Conservation (phyloP, 2,329 filamentous ascomycete species). For the Sarocladiaceae sp. region DNA sequence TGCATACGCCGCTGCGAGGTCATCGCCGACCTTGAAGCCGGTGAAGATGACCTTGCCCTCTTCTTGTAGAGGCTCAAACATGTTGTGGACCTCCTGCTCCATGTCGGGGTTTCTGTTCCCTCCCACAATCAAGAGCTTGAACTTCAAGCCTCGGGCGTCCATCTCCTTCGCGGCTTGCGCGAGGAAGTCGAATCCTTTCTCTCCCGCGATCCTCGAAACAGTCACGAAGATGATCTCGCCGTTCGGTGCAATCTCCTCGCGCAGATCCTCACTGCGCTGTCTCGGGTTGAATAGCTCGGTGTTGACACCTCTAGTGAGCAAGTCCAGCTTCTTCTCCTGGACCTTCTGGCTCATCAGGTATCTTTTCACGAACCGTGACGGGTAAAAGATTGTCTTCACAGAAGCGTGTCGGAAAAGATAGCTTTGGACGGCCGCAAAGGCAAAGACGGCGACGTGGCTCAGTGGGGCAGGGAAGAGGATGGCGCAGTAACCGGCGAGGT, state of each 20-base stretch:
- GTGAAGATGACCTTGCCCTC: constrained; percentile 57
- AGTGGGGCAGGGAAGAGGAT: constrained; percentile 62
- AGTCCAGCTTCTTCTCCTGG: constrained; percentile 48
- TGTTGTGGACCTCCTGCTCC: constrained; percentile 52
- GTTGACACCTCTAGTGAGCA: constrained; percentile 60
- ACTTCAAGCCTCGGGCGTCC: constrained; percentile 48
- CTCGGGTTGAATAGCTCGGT: constrained; percentile 53
- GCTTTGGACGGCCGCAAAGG: constrained; percentile 58
- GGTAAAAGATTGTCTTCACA: constrained; percentile 63
- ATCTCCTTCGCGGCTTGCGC: constrained; percentile 48
- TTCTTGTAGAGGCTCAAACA: constrained; percentile 45
- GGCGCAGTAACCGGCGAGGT: constrained; percentile 61
- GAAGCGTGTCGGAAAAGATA: constrained; percentile 57
- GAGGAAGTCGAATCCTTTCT: constrained; percentile 66
- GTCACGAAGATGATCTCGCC: constrained; percentile 60
- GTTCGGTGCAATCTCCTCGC: constrained; percentile 49
- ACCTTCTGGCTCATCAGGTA: constrained; percentile 56
- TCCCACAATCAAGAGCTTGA: constrained; percentile 61
- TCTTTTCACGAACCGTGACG: constrained; percentile 53
- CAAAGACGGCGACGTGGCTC: constrained; percentile 53
- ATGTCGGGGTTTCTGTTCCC: constrained; percentile 60
- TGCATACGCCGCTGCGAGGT: constrained; percentile 60
- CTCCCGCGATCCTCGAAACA: constrained; percentile 60
- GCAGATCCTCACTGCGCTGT: constrained; percentile 43
- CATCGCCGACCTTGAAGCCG: constrained; percentile 55